Evolutionary conservation across 2,329 filamentous ascomycete species (phyloP), one percentile per base, ranked within the genome.

Genomic region (Fusarium xyrophilum): DNA sequence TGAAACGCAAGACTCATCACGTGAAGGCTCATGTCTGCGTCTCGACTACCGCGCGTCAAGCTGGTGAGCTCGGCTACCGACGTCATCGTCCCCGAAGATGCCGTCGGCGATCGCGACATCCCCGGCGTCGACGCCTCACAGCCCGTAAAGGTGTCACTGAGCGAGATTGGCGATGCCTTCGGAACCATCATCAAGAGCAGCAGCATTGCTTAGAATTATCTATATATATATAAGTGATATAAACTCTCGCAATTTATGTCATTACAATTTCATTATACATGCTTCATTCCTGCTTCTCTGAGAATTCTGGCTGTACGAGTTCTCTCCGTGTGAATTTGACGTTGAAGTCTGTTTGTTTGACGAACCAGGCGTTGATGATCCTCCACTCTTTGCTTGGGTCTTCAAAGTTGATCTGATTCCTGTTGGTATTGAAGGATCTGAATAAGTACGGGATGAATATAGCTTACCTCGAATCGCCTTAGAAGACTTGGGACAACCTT

Each of bases 61-160:
- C 81, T 3, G 81, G 79, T 7, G 85, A 91, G 75, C 79, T 82
- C 35, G 89, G 88, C 0, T 91, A 88, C 72, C 72, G 88, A 92
- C 73, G 84, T 91, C 27, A 57, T 91, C 3, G 74, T 91, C 25
- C 85, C 83, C 0, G 81, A 85, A 69, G 89, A 91, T 74, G 88
- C 82, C 0, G 84, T 92, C 38, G 89, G 89, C 0, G 89, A 91
- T 75, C 77, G 89, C 12, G 83, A 91, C 74, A 89, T 91, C 44
- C 89, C 89, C 2, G 88, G 88, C 2, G 85, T 83, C 1, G 79
- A 80, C 9, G 88, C 85, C 0, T 82, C 83, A 14, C 83, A 88
- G 57, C 73, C 90, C 25, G 77, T 79, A 2, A 74, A 78, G 75
- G 82, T 85, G 63, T 81, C 81, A 4, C 76, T 91, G 68, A 80